Percentiles rank a stretch among this genome's conserved stretches.
phyloP scores from a whole-genome alignment of 2,329 filamentous ascomycete genomes.

The Pochonia chlamydosporia region DNA sequence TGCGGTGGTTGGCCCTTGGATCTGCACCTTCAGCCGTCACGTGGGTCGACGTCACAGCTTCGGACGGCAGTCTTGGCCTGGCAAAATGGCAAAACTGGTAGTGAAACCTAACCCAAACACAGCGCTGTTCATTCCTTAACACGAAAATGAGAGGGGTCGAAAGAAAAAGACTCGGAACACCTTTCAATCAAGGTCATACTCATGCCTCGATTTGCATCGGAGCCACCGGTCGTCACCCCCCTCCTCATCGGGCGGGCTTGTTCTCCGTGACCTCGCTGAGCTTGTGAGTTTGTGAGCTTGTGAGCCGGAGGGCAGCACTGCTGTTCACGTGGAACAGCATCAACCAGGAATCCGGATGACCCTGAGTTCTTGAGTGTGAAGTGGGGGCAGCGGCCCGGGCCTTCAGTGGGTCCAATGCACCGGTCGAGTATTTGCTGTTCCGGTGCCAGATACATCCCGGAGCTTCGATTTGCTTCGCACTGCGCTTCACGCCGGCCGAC shows the following conservation, averaged over 20 bases:
- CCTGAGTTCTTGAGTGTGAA: not conserved
- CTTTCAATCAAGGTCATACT: not conserved
- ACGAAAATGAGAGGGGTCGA: too few relatives aligned
- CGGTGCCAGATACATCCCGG: too few relatives aligned
- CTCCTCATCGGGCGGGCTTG: not conserved
- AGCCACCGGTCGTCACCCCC: too few relatives aligned
- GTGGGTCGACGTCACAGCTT: slow-evolving; percentile 2
- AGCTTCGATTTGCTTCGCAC: too few relatives aligned
- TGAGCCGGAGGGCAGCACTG: too few relatives aligned
- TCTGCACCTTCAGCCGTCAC: not conserved
- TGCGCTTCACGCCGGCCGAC: too few relatives aligned
- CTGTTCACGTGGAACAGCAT: not conserved
- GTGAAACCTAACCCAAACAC: not conserved
- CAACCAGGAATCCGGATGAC: not conserved
- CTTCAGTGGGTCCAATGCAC: not conserved
- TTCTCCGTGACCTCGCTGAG: not conserved
- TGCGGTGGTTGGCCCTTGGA: not conserved
- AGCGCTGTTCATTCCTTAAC: not conserved
- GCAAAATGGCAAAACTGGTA: not conserved
- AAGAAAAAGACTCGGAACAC: not conserved
- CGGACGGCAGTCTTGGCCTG: not conserved
- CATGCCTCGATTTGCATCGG: too few relatives aligned
- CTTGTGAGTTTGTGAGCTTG: too few relatives aligned
- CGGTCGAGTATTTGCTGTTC: not conserved
- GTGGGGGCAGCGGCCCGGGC: slow-evolving; percentile 3